Base-by-base conservation (phyloP, 2,329 filamentous ascomycete genomes). In the Fusarium sarcochroum region DNA sequence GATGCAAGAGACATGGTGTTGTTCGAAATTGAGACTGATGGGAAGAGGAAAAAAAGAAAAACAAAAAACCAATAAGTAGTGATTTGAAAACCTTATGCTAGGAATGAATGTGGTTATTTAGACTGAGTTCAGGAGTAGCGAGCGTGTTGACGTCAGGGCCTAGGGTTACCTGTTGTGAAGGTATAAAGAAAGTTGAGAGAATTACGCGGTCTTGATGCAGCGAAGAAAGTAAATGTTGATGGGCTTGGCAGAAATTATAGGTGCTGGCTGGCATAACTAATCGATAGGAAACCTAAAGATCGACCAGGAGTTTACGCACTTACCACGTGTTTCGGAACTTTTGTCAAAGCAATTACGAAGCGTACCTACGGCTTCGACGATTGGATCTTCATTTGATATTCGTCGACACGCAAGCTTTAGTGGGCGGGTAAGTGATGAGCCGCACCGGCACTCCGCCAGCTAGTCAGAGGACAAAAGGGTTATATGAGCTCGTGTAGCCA, bases 341-440 rank as follows among this genome's bases (percentile, higher is more conserved):
- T 63, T 58, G 30, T 17, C 21, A 25, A 20, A 17, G 20, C 40
- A 63, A 58, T 64, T 64, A 52, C 52, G 32, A 57, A 47, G 47
- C 50, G 46, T 30, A 52, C 37, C 32, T 38, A 23, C 32, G 42
- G 44, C 51, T 40, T 35, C 25, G 37, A 18, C 47, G 30, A 62
- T 35, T 13, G 11, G 59, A 64, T 64, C 59, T 64, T 64, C 61
- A 64, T 51, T 57, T 35, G 25, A 23, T 35, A 11, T 41, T 40
- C 45, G 30, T 20, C 40, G 41, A 64, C 59, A 64, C 61, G 61
- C 59, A 64, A 64, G 62, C 59, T 40, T 25, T 18, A 21, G 23
- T 38, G 40, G 38, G 30, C 40, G 51, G 58, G 58, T 46, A 64
- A 45, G 7, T 37, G 25, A 44, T 64, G 52, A 64, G 61, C 59